phyloP scores from a whole-genome alignment of 2,329 filamentous ascomycete species.

The Cercospora brassicicola region DNA sequence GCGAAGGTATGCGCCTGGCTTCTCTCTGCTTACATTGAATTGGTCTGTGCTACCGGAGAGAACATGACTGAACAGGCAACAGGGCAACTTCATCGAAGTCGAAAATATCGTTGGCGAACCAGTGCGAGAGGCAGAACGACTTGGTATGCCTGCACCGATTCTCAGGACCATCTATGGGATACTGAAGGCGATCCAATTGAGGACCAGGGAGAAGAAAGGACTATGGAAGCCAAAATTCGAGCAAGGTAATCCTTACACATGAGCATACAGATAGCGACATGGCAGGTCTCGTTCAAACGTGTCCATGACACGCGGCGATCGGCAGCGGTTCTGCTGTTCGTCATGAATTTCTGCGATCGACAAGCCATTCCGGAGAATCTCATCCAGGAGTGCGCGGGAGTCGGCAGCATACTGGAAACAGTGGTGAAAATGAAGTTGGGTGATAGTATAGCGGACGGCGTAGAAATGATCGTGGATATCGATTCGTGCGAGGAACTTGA shows the following conservation, averaged over 20 bases:
- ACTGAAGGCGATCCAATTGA: constrained; percentile 52
- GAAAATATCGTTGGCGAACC: constrained; percentile 60
- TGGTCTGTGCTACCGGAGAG: not conserved
- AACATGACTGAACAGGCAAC: not conserved
- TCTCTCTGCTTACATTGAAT: not conserved
- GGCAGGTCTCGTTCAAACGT: no score
- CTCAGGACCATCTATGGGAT: constrained; percentile 53
- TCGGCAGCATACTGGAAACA: no score
- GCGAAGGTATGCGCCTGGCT: constrained; percentile 42
- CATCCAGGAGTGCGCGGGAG: no score
- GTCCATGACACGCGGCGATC: no score
- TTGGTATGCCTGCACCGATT: constrained; percentile 54
- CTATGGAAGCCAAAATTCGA: constrained; percentile 34
- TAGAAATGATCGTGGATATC: no score
- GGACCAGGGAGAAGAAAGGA: constrained; percentile 49
- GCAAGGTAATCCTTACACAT: constrained; percentile 26
- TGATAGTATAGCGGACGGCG: no score
- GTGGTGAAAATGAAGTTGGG: no score
- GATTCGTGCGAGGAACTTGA: no score
- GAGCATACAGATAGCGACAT: not conserved
- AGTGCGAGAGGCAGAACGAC: constrained; percentile 51
- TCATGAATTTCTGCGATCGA: no score
- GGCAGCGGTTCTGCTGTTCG: no score
- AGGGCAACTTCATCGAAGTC: constrained; percentile 57
- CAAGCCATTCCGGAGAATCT: no score